Evolutionary conservation across 768 basidiomycete genomes (phyloP).

Genomic region (Russula sp.): DNA sequence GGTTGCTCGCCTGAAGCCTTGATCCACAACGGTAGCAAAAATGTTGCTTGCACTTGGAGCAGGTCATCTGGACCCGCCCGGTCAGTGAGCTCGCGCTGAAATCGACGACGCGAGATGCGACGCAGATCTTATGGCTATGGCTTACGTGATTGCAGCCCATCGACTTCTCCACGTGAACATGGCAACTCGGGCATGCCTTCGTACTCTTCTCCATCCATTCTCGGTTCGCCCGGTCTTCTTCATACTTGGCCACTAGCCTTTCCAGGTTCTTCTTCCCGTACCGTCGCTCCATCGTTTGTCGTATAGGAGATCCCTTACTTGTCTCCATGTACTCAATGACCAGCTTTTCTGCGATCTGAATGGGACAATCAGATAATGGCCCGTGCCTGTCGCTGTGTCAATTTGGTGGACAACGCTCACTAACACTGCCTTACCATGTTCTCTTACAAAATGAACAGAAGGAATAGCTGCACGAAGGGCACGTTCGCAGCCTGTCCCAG

Average conservation of each 20-base stretch:
- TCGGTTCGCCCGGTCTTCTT: conserved; percentile 70
- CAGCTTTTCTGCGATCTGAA: conserved; percentile 57
- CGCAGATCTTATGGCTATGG: background rate
- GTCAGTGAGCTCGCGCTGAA: background rate
- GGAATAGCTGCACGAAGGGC: conserved; percentile 61
- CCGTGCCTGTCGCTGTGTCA: conserved; percentile 58
- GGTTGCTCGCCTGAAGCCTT: conserved; percentile 40
- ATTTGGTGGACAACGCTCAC: background rate
- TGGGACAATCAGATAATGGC: conserved; percentile 60
- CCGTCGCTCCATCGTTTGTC: conserved; percentile 47
- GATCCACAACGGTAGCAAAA: conserved; percentile 78
- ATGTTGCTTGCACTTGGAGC: conserved; percentile 63
- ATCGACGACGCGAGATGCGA: background rate
- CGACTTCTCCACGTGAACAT: conserved; percentile 64
- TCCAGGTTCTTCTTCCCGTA: conserved; percentile 57
- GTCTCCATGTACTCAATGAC: conserved; percentile 59
- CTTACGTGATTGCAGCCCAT: conserved; percentile 82
- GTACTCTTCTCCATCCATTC: conserved; percentile 67
- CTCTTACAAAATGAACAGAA: conserved; percentile 80
- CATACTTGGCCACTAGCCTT: conserved; percentile 51
- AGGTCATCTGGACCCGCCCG: conserved; percentile 57
- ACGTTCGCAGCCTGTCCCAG: conserved; percentile 68
- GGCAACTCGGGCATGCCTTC: conserved; percentile 67
- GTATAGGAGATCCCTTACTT: conserved; percentile 43
- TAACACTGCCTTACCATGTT: conserved; percentile 53